Percentiles rank a stretch among this genome's conserved stretches.
phyloP scores from a whole-genome alignment of 371 early-diverging fungal species.

The Mucor piriformis region DNA sequence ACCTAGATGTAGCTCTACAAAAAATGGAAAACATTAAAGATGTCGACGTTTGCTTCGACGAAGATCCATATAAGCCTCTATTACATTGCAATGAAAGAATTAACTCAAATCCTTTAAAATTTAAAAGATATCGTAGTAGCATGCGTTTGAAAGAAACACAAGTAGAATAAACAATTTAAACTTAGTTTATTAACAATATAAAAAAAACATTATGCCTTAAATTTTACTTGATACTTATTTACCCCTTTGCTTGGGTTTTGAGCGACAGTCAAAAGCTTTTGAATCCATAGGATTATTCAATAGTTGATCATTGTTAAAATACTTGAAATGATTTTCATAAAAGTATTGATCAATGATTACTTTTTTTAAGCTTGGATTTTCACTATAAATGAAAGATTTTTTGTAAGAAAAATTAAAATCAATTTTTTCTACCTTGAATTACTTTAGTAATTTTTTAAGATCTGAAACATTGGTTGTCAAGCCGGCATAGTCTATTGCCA shows the following conservation, averaged over 20 bases:
- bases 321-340: slow-evolving; percentile 15
- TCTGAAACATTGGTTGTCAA: slow-evolving; percentile 15
- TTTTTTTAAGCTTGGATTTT: slow-evolving; percentile 14
- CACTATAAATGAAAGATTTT: slow-evolving; percentile 14
- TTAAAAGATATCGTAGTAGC: slow-evolving; percentile 22
- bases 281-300: slow-evolving; percentile 8
- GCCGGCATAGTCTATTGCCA: slow-evolving; percentile 21
- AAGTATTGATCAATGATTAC: slow-evolving; percentile 14
- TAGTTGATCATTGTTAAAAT: slow-evolving; percentile 12
- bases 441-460: slow-evolving; percentile 13
- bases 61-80: slow-evolving; percentile 15
- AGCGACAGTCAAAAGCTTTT: slow-evolving; percentile 13
- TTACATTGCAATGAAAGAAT: no score
- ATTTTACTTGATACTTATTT: slow-evolving; percentile 4
- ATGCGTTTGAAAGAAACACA: slow-evolving; percentile 11
- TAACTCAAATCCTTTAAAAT: slow-evolving; percentile 18
- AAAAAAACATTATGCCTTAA: no score
- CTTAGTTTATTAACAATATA: no score
- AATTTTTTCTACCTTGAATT: slow-evolving; percentile 12
- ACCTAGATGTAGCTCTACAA: slow-evolving; percentile 7
- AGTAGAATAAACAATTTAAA: slow-evolving; percentile 15
- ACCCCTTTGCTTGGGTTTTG: slow-evolving; percentile 8
- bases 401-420: no score
- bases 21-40: slow-evolving; percentile 16
- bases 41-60: slow-evolving; percentile 22